Evolutionary conservation across 768 basidiomycete genomes (phyloP).

Genomic region (Coprinopsis marcescibilis): DNA sequence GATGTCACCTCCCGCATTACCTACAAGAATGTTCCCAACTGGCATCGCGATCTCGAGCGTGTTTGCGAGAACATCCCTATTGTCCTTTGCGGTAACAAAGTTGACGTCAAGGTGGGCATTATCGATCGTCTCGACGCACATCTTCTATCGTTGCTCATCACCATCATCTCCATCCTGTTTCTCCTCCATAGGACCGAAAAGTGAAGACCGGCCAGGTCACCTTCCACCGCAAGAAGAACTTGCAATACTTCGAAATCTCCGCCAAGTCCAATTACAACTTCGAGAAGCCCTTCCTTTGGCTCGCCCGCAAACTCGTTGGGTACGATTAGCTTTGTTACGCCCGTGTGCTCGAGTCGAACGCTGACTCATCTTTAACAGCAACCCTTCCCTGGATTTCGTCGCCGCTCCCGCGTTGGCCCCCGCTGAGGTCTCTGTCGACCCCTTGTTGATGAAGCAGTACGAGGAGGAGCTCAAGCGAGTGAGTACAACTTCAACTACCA

Average conservation of each 20-base stretch:
- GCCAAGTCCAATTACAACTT: conserved; percentile 99
- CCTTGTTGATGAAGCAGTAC: conserved; percentile 72
- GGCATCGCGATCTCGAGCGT: conserved; percentile 99
- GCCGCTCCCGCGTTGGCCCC: conserved; percentile 95
- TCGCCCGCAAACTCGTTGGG: conserved; percentile 97
- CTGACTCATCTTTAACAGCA: conserved; percentile 39
- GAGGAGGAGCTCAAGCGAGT: conserved; percentile 69
- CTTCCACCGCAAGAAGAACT: conserved; percentile 99
- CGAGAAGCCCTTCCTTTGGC: conserved; percentile 99
- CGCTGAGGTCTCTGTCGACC: conserved; percentile 86
- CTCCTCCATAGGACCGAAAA: conserved; percentile 80
- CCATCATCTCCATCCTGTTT: no score
- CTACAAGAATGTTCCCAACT: conserved; percentile 99
- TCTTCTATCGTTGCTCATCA: no score
- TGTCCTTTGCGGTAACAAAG: conserved; percentile 99
- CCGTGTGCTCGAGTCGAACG: conserved; percentile 1
- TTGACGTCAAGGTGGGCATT: conserved; percentile 90
- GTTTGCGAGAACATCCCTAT: conserved; percentile 99
- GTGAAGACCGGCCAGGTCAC: conserved; percentile 98
- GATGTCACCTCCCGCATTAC: conserved; percentile 99
- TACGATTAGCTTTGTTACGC: conserved; percentile 29
- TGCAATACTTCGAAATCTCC: conserved; percentile 99
- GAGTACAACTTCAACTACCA: conserved; percentile 14
- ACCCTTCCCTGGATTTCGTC: conserved; percentile 86
- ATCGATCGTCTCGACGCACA: conserved; percentile 7